Percentiles rank a stretch among this genome's conserved stretches.
Evolutionary conservation across 495 filamentous ascomycete genomes (phyloP).

Genomic region (Trichodelitschia bisporula): DNA sequence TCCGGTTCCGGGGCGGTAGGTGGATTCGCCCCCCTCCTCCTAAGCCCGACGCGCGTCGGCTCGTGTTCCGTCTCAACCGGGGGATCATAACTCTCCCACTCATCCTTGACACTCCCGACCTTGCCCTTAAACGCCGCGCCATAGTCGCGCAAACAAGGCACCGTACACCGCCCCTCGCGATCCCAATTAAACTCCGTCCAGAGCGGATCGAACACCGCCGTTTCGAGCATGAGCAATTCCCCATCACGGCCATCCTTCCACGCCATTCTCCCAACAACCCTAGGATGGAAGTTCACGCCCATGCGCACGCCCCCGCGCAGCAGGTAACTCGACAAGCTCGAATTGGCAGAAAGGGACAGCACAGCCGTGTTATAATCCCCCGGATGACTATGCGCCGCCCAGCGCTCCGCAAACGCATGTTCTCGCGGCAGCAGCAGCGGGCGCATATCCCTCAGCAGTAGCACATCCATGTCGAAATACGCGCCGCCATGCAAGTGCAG

Average conservation of each 20-base stretch:
- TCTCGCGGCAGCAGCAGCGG: constrained; percentile 23
- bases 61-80: constrained; percentile 5
- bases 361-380: constrained; percentile 35
- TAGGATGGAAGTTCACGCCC: constrained; percentile 32
- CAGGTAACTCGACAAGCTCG: constrained; percentile 27
- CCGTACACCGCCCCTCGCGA: constrained; percentile 24
- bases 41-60: constrained; percentile 4
- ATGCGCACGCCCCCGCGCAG: constrained; percentile 30
- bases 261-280: constrained; percentile 29
- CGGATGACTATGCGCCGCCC: constrained; percentile 26
- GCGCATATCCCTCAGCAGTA: constrained; percentile 29
- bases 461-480: constrained; percentile 33
- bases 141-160: constrained; percentile 29
- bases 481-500: constrained; percentile 28
- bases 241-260: constrained; percentile 27
- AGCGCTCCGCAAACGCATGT: constrained; percentile 29
- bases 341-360: constrained; percentile 29
- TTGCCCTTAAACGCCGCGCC: constrained; percentile 23
- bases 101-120: constrained; percentile 18
- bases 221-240: constrained; percentile 31
- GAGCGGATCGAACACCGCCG: constrained; percentile 29
- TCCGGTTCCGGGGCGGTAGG: constrained; percentile 3
- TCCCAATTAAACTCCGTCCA: constrained; percentile 33
- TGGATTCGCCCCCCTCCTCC: constrained; percentile 3
- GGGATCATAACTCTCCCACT: constrained; percentile 28